Base-by-base conservation (phyloP, 441 rosid species). In the Euphorbia corollata region DNA sequence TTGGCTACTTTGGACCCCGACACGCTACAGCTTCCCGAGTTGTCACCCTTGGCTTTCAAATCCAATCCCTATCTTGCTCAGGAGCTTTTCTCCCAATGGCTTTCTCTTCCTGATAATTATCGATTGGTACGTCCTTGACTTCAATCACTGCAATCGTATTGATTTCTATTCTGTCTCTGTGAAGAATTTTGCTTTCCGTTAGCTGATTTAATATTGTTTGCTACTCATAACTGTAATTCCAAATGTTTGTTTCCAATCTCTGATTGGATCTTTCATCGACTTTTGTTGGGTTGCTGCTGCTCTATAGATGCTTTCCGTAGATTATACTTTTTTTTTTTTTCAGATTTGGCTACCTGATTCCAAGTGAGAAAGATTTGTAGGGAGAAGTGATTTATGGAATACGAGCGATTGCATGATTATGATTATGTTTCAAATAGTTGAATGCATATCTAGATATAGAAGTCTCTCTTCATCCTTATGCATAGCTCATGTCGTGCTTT, bases 51-150 rank as follows among this genome's bases (percentile, higher is more conserved):
- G 53, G 83, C 80, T 41, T 78, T 88, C 39, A 86, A 88, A 79
- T 60, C 84, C 10, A 78, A 76, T 63, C 78, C 84, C 51, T 72
- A 72, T 45, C 74, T 85, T 54, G 86, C 85, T 19, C 84, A 86
- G 63, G 75, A 75, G 47, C 78, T 90, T 69, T 90, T 86, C 81
- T 83, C 85, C 24, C 86, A 77, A 73, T 92, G 98, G 97, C 97
- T 90, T 75, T 90, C 98, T 20, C 88, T 88, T 32, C 87, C 93
- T 4, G 88, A 87, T 23, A 81, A 89, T 72, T 65, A 54, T 55
- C 83, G 80, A 48, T 79, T 83, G 97, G 97, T 90, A 85, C n/a
- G 27, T 18, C 23, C 38, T 18, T 1, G 22, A 9, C 23, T 1
- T 36, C 43, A 0, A 38, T 57, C 48, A 2, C 10, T 53, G 30